Evolutionary conservation across 805 yeast genomes (phyloP).

Genomic region (Kuraishia cidri): DNA sequence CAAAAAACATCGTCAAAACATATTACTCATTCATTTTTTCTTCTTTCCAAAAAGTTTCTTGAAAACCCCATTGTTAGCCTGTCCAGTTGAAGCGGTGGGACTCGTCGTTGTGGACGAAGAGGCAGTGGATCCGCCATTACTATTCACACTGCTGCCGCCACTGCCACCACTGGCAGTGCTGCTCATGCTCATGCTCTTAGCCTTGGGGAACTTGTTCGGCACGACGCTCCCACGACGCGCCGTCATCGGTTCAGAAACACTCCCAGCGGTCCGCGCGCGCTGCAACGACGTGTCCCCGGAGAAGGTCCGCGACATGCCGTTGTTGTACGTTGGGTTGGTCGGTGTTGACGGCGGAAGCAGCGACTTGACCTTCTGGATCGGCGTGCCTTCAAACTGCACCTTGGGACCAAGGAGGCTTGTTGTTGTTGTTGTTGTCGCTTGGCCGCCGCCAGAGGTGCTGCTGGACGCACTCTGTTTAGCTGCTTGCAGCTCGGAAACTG

Average conservation of each 20-base stretch:
- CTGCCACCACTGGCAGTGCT: background rate
- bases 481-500: background rate
- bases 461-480: background rate
- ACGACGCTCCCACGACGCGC: too few species aligned
- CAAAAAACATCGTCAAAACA: background rate
- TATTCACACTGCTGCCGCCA: conserved; percentile 1
- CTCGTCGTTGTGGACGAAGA: background rate
- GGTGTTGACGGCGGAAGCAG: too few species aligned
- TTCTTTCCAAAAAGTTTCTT: conserved; percentile 1
- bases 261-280: too few species aligned
- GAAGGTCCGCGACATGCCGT: too few species aligned
- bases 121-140: background rate
- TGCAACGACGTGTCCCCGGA: too few species aligned
- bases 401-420: background rate
- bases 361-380: conserved; percentile 3
- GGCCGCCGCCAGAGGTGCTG: background rate
- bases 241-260: too few species aligned
- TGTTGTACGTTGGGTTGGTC: too few species aligned
- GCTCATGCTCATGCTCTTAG: background rate
- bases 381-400: conserved; percentile 1
- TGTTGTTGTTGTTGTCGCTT: background rate
- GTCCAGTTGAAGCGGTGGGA: background rate
- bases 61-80: background rate
- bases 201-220: too few species aligned
- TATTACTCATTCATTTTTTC: background rate